Base-by-base conservation (phyloP, 1,139 yeast genomes). In the Candida sp. region DNA sequence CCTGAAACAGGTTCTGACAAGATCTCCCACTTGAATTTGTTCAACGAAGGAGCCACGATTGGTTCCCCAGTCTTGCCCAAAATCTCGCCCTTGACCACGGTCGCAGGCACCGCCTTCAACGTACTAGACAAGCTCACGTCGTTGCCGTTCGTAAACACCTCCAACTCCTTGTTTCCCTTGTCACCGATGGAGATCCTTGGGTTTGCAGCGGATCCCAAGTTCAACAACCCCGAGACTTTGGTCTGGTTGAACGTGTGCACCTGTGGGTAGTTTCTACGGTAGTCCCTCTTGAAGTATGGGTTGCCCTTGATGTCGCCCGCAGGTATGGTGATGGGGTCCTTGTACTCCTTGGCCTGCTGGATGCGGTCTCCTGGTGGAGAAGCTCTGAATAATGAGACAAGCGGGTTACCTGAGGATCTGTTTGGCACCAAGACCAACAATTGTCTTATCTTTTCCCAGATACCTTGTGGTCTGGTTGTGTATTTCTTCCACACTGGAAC, bases 381-480 rank as follows among this genome's bases (percentile, higher is more conserved):
- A 30, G 78, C 81, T 66, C 97, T 81, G 72, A 78, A 90, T 52
- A 74, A 71, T 46, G 86, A 80, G 25, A 87, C 94, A 50, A 88
- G 64, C 35, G 96, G 96, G 68, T 90, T 90, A 75, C 97, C 97
- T 28, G 86, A 72, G 9, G 97, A 90, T 75, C 97, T 84, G 70
- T 90, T 88, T 30, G 96, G 96, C 9, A 85, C 90, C 54, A 86
- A 70, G 1, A 81, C 83, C 40, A 89, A 77, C 51, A 82, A 57
- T 64, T 81, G 83, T 70, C 96, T 85, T 56, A 90, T 61, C 65
- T 77, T 79, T 63, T 88, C 96, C 96, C 96, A 90, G 66, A 90
- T 81, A 45, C 97, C 97, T 55, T 73, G 80, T 52, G 96, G 87
- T 47, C 90, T 86, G 51, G 90, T 84, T 38, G 96, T 89, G 73